phyloP scores from a whole-genome alignment of 2,329 filamentous ascomycete genomes.

The Zymoseptoria ardabiliae region DNA sequence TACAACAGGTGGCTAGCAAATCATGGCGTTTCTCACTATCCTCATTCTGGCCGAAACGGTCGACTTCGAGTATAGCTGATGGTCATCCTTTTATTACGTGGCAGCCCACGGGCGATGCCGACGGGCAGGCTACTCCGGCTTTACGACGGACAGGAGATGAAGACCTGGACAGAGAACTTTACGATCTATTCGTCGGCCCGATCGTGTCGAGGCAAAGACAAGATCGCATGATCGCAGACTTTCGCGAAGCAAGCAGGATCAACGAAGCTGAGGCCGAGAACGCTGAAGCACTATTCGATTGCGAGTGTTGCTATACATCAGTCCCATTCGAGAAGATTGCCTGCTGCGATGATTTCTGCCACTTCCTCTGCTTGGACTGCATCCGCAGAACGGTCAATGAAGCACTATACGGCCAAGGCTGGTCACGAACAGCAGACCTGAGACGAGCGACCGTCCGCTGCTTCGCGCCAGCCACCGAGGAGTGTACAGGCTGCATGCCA shows the following conservation, averaged over 20 bases:
- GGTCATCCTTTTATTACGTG: conserved; percentile 57
- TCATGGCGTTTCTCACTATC: conserved; percentile 73
- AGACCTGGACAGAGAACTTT: conserved; percentile 45
- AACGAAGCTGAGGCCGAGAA: conserved; percentile 45
- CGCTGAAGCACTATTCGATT: conserved; percentile 52
- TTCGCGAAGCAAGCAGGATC: conserved; percentile 36
- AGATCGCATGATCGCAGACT: conserved; percentile 35
- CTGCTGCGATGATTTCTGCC: conserved; percentile 59
- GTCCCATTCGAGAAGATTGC: conserved; percentile 67
- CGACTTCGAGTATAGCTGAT: conserved; percentile 42
- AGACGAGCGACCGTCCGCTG: conserved; percentile 70
- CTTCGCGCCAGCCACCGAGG: conserved; percentile 62
- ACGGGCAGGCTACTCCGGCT: conserved; percentile 52
- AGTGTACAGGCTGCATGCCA: conserved; percentile 66
- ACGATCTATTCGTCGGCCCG: conserved; percentile 38
- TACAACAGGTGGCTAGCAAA: conserved; percentile 61
- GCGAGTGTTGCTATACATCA: conserved; percentile 69
- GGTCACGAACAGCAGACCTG: conserved; percentile 70
- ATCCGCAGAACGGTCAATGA: conserved; percentile 76
- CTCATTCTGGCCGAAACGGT: conserved; percentile 61
- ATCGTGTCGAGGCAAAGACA: conserved; percentile 33
- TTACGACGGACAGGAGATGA: conserved; percentile 59
- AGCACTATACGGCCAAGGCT: conserved; percentile 87
- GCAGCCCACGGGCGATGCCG: conserved; percentile 40
- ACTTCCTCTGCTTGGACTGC: conserved; percentile 75